Evolutionary conservation across 1,284 basidiomycete species (phyloP).

Genomic region (Trametes hirsuta): DNA sequence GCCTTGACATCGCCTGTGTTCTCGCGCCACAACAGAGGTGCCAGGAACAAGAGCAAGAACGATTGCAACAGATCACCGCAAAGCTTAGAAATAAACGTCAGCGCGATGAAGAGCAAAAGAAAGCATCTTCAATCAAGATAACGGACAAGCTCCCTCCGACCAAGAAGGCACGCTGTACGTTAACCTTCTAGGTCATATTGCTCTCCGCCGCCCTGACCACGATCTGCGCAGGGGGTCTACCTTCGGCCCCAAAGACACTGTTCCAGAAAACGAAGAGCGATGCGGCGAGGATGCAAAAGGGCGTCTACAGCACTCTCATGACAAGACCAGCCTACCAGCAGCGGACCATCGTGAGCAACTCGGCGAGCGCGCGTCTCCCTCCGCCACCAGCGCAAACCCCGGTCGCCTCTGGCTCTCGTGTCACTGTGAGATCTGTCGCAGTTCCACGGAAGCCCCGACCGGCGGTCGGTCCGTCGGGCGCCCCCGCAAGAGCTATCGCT

Average conservation of each 20-base stretch:
- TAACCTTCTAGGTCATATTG: constrained; percentile 1
- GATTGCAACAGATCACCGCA: constrained; percentile 61
- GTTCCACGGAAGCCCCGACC: constrained; percentile 22
- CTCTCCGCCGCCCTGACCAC: not conserved
- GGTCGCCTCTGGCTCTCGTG: constrained; percentile 30
- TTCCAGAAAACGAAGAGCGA: constrained; percentile 76
- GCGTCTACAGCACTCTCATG: constrained; percentile 55
- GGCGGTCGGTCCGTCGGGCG: constrained; percentile 5
- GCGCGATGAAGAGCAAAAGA: constrained; percentile 72
- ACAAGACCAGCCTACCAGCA: constrained; percentile 50
- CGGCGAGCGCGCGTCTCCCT: constrained; percentile 38
- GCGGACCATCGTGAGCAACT: constrained; percentile 45
- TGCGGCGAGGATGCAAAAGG: constrained; percentile 66
- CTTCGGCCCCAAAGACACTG: constrained; percentile 61
- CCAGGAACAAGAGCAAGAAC: constrained; percentile 35
- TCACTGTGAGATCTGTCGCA: constrained; percentile 35
- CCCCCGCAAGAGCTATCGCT: not conserved
- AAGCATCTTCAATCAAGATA: constrained; percentile 69
- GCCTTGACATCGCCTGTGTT: not conserved
- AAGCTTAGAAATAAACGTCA: constrained; percentile 64
- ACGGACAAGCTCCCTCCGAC: constrained; percentile 65
- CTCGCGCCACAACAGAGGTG: constrained; percentile 1
- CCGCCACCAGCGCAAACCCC: constrained; percentile 31
- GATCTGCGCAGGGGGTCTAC: constrained; percentile 47
- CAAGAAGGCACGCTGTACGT: constrained; percentile 63